Evolutionary conservation across 1,284 basidiomycete genomes (phyloP), one percentile per base, ranked within the genome.

Genomic region (Ceratobasidium sp.): DNA sequence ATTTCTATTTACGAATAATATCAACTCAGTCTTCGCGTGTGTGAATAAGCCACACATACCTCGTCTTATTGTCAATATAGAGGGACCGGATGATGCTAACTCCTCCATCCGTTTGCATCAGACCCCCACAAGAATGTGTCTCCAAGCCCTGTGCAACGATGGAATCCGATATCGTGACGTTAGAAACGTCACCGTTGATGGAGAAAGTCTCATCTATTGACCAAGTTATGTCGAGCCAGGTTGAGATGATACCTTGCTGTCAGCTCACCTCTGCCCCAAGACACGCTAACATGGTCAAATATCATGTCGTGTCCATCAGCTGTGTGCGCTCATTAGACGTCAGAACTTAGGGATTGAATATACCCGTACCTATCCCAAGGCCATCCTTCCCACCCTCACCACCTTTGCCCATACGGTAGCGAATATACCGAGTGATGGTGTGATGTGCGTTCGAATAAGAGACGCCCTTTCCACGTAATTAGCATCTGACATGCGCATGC

Each of bases 1-100:
- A 62, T 80, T 80, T 34, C 60, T 64, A 40, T 50, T 49, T 45
- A 27, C 32, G 29, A 32, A 22, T 22, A n/a, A 17, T 27, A 29
- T 45, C 1, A 45, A 20, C 8, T 38, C 20, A 40, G 29, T 12
- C 8, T 2, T n/a, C 17, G 42, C 12, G 20, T 7, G 22, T 20
- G 31, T 12, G 32, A 25, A 12, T 64, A 15, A 27, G 4, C 10
- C 13, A 1, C 6, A 29, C 60, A 6, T 64, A 64, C 60, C 79
- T 72, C 2, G 79, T 80, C 69, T 80, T 75, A 70, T 80, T 80
- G 73, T 79, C 78, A 52, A 79, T 79, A 56, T 80, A 79, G 12
- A 79, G 72, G 1, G 77, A 75, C 7, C 79, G 76, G 60, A 80
- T 74, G 58, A 80, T 80, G 58, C 78, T 79, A 52, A 80, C 76